Evolutionary conservation across 2,329 filamentous ascomycete genomes (phyloP), one percentile per base, ranked within the genome.

Genomic region (Penicillium occitanis): DNA sequence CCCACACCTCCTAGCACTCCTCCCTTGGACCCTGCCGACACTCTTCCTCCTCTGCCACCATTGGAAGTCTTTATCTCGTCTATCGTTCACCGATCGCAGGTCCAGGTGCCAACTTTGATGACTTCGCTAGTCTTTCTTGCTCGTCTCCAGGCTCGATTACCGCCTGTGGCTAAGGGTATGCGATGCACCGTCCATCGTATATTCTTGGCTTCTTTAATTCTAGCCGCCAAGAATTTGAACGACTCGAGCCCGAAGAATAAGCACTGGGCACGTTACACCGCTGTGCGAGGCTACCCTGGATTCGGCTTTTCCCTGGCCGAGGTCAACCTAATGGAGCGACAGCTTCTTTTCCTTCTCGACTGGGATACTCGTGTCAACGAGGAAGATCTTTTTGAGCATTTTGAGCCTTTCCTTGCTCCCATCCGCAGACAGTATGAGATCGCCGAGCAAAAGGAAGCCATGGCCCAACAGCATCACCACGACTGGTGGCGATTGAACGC

Each of bases 161-260:
- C 96, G 71, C 91, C 94, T 67, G 93, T 97, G 76, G 94, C 95
- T 73, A 97, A 97, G 82, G 95, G 95, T 70, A 92, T 98, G 81
- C 90, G 91, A 73, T 98, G 95, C 85, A 98, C 95, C 28, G 92
- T 94, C 57, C 95, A 99, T 84, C 91, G 95, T 73, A 98, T 99
- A 85, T 98, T 99, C 82, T 87, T 99, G 59, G 94, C 82, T 6
- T 81, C 80, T 4, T 73, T 84, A 55, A 83, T 84, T 46, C 83
- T 90, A 60, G 89, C 95, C 1, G 94, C 95, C 73, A 99, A 99
- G 88, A 97, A 97, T 79, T 87, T 98, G 72, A 98, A 99, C 79
- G 95, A 98, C 84, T 97, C 93, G 68, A 97, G 93, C 13, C 95
- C 95, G 69, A 98, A 98, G 89, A 99, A 99, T 87, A 98, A 98